phyloP scores from a whole-genome alignment of 1,139 yeast genomes.

The Ogataea hybrid region DNA sequence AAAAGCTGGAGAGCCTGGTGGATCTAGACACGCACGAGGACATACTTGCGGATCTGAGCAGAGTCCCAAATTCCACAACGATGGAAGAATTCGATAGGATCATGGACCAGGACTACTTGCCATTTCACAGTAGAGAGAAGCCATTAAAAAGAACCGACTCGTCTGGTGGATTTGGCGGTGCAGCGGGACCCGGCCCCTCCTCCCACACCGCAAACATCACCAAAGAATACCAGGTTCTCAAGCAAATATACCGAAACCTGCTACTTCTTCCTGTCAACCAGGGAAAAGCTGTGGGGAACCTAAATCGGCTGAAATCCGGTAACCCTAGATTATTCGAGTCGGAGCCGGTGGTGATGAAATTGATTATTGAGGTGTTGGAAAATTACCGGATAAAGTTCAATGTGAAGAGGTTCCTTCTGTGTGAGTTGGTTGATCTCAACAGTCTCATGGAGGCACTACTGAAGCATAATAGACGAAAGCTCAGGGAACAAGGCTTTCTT shows the following conservation, averaged over 20 bases:
- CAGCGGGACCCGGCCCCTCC: conserved; percentile 15
- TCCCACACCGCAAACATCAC: conserved; percentile 13
- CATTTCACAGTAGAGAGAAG: conserved; percentile 14
- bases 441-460: conserved; percentile 54
- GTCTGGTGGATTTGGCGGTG: conserved; percentile 13
- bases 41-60: conserved; percentile 2
- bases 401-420: conserved; percentile 61
- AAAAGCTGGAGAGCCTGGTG: background rate
- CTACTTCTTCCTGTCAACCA: conserved; percentile 60
- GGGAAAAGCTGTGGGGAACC: conserved; percentile 61
- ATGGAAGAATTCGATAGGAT: conserved; percentile 18
- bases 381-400: conserved; percentile 63
- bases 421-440: conserved; percentile 59
- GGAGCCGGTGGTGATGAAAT: conserved; percentile 52
- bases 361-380: conserved; percentile 62
- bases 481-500: conserved; percentile 14
- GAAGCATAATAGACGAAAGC: conserved; percentile 39
- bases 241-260: conserved; percentile 46
- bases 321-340: conserved; percentile 57
- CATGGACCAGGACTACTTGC: conserved; percentile 19
- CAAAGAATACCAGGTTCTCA: conserved; percentile 29
- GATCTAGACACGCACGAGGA: conserved; percentile 5
- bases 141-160: conserved; percentile 6
- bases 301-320: conserved; percentile 53
- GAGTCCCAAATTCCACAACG: conserved; percentile 11